phyloP scores from a whole-genome alignment of 768 basidiomycete genomes.

The Boletus insuetus region DNA sequence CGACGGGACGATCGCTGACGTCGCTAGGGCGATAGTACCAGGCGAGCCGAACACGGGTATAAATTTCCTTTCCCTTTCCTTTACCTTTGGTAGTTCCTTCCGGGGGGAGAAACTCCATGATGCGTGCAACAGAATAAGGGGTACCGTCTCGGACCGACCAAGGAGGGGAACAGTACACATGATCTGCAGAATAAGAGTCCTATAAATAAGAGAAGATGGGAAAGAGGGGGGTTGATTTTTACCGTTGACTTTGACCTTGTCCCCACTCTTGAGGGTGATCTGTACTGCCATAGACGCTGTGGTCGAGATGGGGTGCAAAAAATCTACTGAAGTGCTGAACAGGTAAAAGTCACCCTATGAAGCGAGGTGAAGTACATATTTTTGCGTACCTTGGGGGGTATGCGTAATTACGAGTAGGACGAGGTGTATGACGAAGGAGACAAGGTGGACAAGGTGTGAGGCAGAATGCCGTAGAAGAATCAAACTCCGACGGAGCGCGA shows the following conservation, averaged over 20 bases:
- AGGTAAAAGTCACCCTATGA: neutral
- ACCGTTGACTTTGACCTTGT: constrained; percentile 87
- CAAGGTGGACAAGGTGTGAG: constrained; percentile 36
- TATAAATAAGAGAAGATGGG: constrained; percentile 16
- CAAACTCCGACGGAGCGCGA: constrained; percentile 38
- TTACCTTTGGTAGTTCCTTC: constrained; percentile 66
- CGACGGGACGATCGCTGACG: constrained; percentile 87
- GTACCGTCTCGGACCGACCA: constrained; percentile 93
- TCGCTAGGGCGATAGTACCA: constrained; percentile 98
- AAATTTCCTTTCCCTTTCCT: constrained; percentile 64
- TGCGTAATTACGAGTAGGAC: constrained; percentile 20
- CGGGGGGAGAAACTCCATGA: constrained; percentile 93
- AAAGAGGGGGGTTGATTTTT: constrained; percentile 30
- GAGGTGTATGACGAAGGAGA: constrained; percentile 31
- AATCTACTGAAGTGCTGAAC: constrained; percentile 20
- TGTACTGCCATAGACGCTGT: constrained; percentile 29
- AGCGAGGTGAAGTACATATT: constrained; percentile 9
- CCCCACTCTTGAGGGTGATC: constrained; percentile 74
- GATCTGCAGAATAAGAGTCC: constrained; percentile 60
- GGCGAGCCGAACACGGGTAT: constrained; percentile 84
- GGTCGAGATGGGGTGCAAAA: constrained; percentile 24
- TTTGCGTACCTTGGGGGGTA: constrained; percentile 22
- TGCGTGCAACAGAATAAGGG: constrained; percentile 92
- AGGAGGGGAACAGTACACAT: constrained; percentile 94
- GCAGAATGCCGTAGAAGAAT: constrained; percentile 29